Base-by-base conservation (phyloP, 768 basidiomycete species). In the Pleurotus sapidus region DNA sequence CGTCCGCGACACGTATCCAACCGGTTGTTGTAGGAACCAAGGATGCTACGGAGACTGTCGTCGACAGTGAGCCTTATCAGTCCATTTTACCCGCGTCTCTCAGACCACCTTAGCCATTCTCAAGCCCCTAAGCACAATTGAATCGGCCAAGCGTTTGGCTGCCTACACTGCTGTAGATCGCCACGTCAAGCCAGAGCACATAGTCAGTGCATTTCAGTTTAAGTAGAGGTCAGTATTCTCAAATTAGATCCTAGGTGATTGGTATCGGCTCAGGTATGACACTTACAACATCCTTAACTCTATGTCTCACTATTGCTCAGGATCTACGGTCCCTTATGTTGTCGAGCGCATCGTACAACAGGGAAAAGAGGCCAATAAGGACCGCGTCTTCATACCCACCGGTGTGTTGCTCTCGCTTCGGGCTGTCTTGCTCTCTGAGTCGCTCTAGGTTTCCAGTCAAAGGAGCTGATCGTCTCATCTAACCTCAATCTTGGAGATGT, bases 271-370 rank as follows among this genome's bases (percentile, higher is more conserved):
- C 93, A 60, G 89, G 91, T 90, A 65, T 51, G 70, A 55, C 24
- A 30, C 56, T 46, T 20, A 17, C 37, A 27, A 5, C 14, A n/a
- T 7, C 27, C 20, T 50, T 3, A 24, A 50, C 25, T 38, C 24
- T 1, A 49, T 57, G 39, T 37, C 53, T 60, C 55, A 65, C 48
- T 49, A 39, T 48, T 2, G n/a, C 37, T 2, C 59, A 86, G 93
- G 93, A 40, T 94, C 93, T 6, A 98, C 95, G 1, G 95, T 98
- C 0, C 93, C 94, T 3, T 99, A 96, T 66, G 95, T 98, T 51
- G 95, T 99, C 20, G 95, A 99, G 63, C 82, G 95, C 53, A 95
- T 99, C 57, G 81, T 93, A 9, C 81, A 88, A 60, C 94, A 97
- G 69, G 95, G 93, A 1, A 60, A 65, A 12, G 84, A 82, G 34